Conservation (phyloP, 2,329 filamentous ascomycete species). For the Capronia epimyces region DNA sequence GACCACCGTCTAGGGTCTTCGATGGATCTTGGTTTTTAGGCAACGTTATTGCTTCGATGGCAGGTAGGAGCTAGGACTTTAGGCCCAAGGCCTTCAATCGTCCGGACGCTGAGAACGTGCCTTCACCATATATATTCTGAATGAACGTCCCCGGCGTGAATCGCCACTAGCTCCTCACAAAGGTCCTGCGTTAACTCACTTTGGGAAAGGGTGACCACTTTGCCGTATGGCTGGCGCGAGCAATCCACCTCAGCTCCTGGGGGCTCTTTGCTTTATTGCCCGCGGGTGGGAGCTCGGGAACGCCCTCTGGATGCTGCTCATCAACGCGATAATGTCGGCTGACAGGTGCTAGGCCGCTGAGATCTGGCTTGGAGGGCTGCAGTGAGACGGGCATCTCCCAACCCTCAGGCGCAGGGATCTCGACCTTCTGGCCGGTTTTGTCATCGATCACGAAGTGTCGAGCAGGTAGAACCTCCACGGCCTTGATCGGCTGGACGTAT, state of each 20-base stretch:
- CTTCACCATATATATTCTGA: too few species aligned
- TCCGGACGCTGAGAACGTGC: too few species aligned
- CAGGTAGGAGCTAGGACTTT: too few species aligned
- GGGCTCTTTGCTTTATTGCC: constrained; percentile 7
- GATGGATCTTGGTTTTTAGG: too few species aligned
- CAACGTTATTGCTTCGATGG: too few species aligned
- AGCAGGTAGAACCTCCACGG: constrained; percentile 34
- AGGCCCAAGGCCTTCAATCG: too few species aligned
- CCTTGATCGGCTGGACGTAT: constrained; percentile 33
- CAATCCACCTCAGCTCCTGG: constrained; percentile 3
- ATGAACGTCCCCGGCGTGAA: too few species aligned
- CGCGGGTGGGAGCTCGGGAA: constrained; percentile 18
- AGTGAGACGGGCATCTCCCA: constrained; percentile 24
- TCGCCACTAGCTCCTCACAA: neutral
- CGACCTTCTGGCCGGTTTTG: constrained; percentile 25
- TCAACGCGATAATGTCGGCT: constrained; percentile 26
- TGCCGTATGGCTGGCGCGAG: constrained; percentile 3
- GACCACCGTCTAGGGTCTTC: too few species aligned
- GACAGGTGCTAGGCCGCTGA: constrained; percentile 6
- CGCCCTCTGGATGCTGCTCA: constrained; percentile 24
- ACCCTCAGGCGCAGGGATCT: constrained; percentile 23
- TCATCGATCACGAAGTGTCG: constrained; percentile 32
- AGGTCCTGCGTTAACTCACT: constrained; percentile 5
- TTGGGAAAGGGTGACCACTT: constrained; percentile 22
- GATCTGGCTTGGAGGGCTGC: constrained; percentile 17